Conservation (phyloP, 257 asterid genomes). For the Solanum etuberosum region DNA sequence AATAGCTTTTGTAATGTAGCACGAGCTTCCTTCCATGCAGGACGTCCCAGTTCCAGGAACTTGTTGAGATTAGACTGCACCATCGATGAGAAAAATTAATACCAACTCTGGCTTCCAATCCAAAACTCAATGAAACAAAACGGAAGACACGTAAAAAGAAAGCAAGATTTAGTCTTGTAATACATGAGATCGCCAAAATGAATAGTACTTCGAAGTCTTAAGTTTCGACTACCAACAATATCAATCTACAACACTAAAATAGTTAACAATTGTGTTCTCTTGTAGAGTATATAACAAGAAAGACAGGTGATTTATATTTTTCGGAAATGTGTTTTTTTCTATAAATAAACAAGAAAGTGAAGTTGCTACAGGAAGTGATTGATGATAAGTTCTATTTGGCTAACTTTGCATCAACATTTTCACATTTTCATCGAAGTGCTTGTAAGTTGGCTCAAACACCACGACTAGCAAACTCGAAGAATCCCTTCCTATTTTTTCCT, state of each 20-base stretch:
- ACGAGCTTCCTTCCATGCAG: slow-evolving; percentile 98
- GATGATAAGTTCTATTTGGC: neutral
- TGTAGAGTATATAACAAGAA: neutral
- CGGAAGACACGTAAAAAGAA: neutral
- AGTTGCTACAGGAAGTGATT: neutral
- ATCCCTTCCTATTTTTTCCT: neutral
- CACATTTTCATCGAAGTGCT: neutral
- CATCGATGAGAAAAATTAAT: neutral
- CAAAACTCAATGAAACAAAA: neutral
- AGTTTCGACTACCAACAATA: neutral
- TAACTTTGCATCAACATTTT: neutral
- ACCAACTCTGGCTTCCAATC: neutral
- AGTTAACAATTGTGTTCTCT: neutral
- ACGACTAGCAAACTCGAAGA: neutral
- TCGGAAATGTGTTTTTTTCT: neutral
- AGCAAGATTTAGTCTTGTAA: neutral
- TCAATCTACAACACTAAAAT: neutral
- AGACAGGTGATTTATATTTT: neutral
- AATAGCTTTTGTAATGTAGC: slow-evolving; percentile 63
- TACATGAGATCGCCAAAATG: neutral
- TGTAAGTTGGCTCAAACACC: neutral
- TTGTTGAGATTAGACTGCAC: slow-evolving; percentile 72
- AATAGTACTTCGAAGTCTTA: neutral
- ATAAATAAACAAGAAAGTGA: neutral
- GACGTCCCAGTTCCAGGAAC: slow-evolving; percentile 70